Percentiles rank a stretch among this genome's conserved stretches.
Evolutionary conservation across 2,329 filamentous ascomycete species (phyloP).

Genomic region (Fusarium oxysporum): DNA sequence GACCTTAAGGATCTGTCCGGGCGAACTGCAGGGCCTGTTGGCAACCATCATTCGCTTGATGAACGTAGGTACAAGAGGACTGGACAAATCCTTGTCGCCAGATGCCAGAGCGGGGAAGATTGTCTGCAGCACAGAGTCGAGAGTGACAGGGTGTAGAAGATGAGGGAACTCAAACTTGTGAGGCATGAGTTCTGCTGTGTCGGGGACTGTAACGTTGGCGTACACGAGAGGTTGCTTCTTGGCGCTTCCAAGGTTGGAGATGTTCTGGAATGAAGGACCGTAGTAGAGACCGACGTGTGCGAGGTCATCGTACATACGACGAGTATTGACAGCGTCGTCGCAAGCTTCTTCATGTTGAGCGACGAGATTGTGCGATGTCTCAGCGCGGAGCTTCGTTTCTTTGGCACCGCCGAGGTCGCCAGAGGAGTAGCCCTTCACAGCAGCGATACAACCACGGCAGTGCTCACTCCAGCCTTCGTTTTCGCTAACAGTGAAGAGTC

Average conservation of each 20-base stretch:
- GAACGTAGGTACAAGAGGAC: neutral
- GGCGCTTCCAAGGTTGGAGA: neutral
- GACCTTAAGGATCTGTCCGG: neutral
- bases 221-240: neutral
- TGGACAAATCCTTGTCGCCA: neutral
- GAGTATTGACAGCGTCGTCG: neutral
- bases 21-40: neutral
- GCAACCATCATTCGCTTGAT: neutral
- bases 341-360: neutral
- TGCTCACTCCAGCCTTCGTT: neutral
- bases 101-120: neutral
- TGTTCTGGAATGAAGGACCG: neutral
- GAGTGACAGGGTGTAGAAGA: neutral
- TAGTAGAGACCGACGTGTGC: neutral
- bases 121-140: neutral
- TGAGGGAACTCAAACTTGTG: neutral
- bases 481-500: neutral
- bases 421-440: neutral
- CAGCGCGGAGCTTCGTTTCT: neutral
- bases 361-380: neutral
- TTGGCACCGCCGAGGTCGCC: neutral
- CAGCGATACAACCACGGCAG: neutral
- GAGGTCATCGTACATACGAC: neutral
- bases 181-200: neutral
- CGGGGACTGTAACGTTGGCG: neutral